Evolutionary conservation across 352 stramenopile genomes (phyloP).

Genomic region (Pythium vanterpoolii): DNA sequence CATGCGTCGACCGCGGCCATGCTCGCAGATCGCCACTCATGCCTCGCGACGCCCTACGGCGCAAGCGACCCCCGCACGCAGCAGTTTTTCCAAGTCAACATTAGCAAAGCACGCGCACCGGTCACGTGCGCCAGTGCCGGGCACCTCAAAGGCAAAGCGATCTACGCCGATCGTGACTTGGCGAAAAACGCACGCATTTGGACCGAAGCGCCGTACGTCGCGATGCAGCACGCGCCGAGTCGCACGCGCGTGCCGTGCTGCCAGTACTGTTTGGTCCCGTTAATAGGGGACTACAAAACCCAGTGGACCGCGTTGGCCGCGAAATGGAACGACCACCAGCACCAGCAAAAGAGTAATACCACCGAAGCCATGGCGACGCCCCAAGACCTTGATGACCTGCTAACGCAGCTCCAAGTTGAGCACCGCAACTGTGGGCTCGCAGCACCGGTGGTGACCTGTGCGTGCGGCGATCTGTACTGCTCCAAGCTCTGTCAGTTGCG

Average conservation of each 20-base stretch:
- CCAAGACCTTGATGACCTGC: slow-evolving; percentile 36
- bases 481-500: slow-evolving; percentile 68
- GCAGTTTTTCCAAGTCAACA: slow-evolving; percentile 61
- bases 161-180: slow-evolving; percentile 57
- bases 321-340: slow-evolving; percentile 23
- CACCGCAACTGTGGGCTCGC: slow-evolving; percentile 49
- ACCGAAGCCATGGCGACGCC: slow-evolving; percentile 26
- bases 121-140: slow-evolving; percentile 57
- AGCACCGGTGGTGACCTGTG: slow-evolving; percentile 30
- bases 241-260: slow-evolving; percentile 40
- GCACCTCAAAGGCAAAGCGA: slow-evolving; percentile 66
- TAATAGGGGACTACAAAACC: slow-evolving; percentile 46
- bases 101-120: slow-evolving; percentile 56
- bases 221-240: slow-evolving; percentile 68
- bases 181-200: slow-evolving; percentile 46
- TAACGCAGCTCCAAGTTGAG: slow-evolving; percentile 40
- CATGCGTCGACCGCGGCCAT: slow-evolving; percentile 10
- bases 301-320: slow-evolving; percentile 47
- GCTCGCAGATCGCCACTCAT: slow-evolving; percentile 33
- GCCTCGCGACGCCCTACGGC: slow-evolving; percentile 53
- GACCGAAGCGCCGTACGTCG: slow-evolving; percentile 68
- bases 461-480: slow-evolving; percentile 85
- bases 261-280: slow-evolving; percentile 69
- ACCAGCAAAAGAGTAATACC: slow-evolving; percentile 2
- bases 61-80: slow-evolving; percentile 40